phyloP scores from a whole-genome alignment of 345 rosid genomes.

The Syzygium oleosum region DNA sequence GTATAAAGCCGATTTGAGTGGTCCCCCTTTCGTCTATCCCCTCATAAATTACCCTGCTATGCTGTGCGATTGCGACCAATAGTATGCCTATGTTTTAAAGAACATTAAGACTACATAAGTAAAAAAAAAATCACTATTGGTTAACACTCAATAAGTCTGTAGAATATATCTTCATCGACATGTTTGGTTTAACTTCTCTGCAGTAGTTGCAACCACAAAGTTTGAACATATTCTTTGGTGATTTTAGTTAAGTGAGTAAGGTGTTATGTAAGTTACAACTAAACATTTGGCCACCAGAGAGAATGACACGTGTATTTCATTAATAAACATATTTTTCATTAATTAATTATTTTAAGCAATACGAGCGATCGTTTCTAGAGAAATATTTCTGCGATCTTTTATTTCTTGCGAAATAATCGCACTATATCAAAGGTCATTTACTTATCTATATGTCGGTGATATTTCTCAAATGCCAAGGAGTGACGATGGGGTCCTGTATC shows the following conservation, averaged over 20 bases:
- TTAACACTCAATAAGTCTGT: background rate
- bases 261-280: background rate
- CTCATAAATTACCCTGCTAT: no score
- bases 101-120: background rate
- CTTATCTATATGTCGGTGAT: background rate
- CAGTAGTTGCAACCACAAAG: background rate
- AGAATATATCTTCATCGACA: background rate
- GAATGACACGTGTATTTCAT: background rate
- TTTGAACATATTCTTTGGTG: background rate
- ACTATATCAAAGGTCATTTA: background rate
- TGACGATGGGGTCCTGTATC: background rate
- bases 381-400: background rate
- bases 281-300: background rate
- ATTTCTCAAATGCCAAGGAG: background rate
- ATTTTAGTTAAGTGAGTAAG: background rate
- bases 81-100: background rate
- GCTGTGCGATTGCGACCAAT: background rate
- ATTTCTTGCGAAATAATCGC: accelerated
- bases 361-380: accelerated
- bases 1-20: no score
- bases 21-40: no score
- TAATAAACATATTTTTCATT: no score
- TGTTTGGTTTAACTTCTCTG: background rate
- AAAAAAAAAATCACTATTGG: background rate
- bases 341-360: background rate